Evolutionary conservation across 31 red algal species (phyloP).

Genomic region (Odonthalia washingtoniensis): DNA sequence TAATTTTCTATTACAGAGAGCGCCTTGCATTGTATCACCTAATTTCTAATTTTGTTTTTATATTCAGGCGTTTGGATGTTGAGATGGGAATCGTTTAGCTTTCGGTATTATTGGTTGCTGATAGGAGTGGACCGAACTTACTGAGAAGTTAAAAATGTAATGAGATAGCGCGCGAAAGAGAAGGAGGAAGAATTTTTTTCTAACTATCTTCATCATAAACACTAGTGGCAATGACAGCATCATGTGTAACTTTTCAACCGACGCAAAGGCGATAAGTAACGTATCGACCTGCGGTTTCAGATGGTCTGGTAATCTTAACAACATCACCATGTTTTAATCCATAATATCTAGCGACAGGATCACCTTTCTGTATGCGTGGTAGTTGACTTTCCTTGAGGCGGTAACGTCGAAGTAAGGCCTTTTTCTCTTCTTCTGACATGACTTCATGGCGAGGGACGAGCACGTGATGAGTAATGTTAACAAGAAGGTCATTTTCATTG

Average conservation of each 20-base stretch:
- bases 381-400: conserved; percentile 98
- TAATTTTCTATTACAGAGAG: too few relatives aligned
- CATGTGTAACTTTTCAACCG: not conserved
- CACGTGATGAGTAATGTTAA: conserved; percentile 95
- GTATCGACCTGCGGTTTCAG: conserved; percentile 98
- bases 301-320: conserved; percentile 93
- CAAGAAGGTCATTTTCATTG: conserved; percentile 91
- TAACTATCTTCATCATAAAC: not conserved
- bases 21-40: too few relatives aligned
- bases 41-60: too few relatives aligned
- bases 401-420: conserved; percentile 85
- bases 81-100: too few relatives aligned
- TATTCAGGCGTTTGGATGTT: too few relatives aligned
- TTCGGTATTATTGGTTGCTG: too few relatives aligned
- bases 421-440: conserved; percentile 79
- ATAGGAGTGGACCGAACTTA: not conserved
- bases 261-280: conserved; percentile 97
- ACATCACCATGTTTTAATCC: conserved; percentile 88
- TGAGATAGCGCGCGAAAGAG: not conserved
- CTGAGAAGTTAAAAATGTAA: not conserved
- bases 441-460: conserved; percentile 97
- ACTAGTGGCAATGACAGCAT: too few relatives aligned
- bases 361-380: conserved; percentile 89
- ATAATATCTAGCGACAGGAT: conserved; percentile 97
- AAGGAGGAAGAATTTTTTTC: not conserved